A percentile compares a stretch with the other conserved stretches of the same genome.
Evolutionary conservation across 148 eudicot species (phyloP).

Genomic region (Rhododendron mucronatum): DNA sequence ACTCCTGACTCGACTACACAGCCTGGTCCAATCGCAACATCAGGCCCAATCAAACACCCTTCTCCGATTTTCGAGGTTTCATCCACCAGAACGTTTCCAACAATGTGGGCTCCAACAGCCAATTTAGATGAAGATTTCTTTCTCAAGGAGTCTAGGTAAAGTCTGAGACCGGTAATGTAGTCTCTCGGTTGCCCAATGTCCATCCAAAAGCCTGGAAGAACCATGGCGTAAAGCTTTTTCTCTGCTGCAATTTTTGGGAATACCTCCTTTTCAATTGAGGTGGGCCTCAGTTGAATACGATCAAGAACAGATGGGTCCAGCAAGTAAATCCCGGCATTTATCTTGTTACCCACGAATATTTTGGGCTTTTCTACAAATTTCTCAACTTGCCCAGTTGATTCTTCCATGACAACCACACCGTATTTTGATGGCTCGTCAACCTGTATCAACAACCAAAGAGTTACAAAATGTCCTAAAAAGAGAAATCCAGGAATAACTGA

Average conservation of each 20-base stretch:
- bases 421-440: constrained; percentile 96
- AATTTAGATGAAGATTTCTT: constrained; percentile 54
- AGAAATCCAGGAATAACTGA: not conserved
- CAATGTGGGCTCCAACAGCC: constrained; percentile 55
- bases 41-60: constrained; percentile 93
- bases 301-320: constrained; percentile 82
- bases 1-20: constrained; percentile 89
- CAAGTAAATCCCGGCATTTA: constrained; percentile 89
- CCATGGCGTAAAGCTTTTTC: constrained; percentile 68
- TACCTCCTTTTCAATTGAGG: constrained; percentile 87
- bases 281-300: constrained; percentile 68
- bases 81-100: constrained; percentile 81
- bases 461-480: constrained; percentile 2
- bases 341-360: constrained; percentile 88
- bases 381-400: constrained; percentile 75
- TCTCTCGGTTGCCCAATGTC: constrained; percentile 96
- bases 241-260: constrained; percentile 80
- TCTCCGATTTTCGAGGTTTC: constrained; percentile 80
- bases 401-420: constrained; percentile 91
- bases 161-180: constrained; percentile 82
- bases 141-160: constrained; percentile 75
- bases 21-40: constrained; percentile 90
- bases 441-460: constrained; percentile 33
- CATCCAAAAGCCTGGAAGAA: constrained; percentile 95
- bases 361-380: constrained; percentile 91